Evolutionary conservation across 129 eudicot species (phyloP).

Genomic region (Heracleum sosnowskyi): DNA sequence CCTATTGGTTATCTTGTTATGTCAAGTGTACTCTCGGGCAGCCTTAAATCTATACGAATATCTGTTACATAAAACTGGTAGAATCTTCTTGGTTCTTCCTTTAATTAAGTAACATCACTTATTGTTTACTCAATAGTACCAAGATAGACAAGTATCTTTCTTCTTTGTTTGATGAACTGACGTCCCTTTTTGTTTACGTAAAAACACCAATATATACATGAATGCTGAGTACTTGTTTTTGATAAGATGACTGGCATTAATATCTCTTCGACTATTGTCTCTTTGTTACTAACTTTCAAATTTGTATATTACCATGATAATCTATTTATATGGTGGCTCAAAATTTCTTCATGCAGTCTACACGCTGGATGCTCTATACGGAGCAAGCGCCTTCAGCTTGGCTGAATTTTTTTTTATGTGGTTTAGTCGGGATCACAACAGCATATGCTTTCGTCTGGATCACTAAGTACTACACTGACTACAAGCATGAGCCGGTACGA

Average conservation of each 20-base stretch:
- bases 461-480: constrained; percentile 91
- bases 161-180: background rate
- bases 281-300: background rate
- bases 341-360: constrained; percentile 57
- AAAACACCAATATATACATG: background rate
- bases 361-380: constrained; percentile 94
- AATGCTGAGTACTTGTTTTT: background rate
- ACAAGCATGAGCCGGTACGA: constrained; percentile 92
- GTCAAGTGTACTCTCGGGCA: background rate
- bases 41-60: background rate
- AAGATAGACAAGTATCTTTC: background rate
- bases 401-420: constrained; percentile 86
- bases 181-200: background rate
- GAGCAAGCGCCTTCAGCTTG: constrained; percentile 98
- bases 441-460: constrained; percentile 88
- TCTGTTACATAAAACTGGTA: background rate
- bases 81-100: background rate
- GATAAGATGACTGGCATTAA: background rate
- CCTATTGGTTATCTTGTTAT: background rate
- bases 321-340: constrained; percentile 5
- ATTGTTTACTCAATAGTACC: background rate
- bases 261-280: background rate
- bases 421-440: constrained; percentile 87
- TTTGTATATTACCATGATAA: constrained; percentile 5
- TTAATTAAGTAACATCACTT: background rate